phyloP scores from a whole-genome alignment of 2,329 filamentous ascomycete species.

The Ophiosphaerella korrae region DNA sequence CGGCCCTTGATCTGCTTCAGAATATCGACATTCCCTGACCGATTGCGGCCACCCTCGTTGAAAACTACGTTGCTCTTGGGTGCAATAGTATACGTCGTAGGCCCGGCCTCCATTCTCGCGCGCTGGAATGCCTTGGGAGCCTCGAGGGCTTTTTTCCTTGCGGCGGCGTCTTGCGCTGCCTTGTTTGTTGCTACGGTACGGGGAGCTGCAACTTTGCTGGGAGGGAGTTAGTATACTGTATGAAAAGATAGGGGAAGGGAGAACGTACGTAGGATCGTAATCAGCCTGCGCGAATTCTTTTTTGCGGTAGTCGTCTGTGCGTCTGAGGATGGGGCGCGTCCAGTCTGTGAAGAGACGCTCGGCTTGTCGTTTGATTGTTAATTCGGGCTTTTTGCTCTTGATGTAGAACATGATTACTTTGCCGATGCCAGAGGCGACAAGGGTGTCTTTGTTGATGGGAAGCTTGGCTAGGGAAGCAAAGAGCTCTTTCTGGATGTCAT shows the following conservation, averaged over 20 bases:
- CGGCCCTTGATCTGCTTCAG: conserved; percentile 37
- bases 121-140: conserved; percentile 61
- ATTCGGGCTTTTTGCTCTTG: conserved; percentile 87
- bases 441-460: conserved; percentile 86
- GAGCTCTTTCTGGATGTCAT: conserved; percentile 95
- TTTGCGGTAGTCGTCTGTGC: conserved; percentile 94
- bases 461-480: conserved; percentile 80
- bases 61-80: conserved; percentile 60
- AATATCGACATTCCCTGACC: conserved; percentile 36
- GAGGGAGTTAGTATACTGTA: not conserved
- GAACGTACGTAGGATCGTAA: conserved; percentile 62
- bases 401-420: conserved; percentile 98
- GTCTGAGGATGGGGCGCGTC: conserved; percentile 91
- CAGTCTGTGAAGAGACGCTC: conserved; percentile 93
- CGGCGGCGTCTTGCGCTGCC: conserved; percentile 36
- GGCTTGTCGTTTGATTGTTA: conserved; percentile 88
- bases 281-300: conserved; percentile 67
- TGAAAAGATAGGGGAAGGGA: not conserved
- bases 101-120: conserved; percentile 63
- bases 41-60: conserved; percentile 35
- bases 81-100: conserved; percentile 66
- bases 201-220: conserved; percentile 30
- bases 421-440: conserved; percentile 90
- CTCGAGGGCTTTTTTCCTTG: conserved; percentile 57
- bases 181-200: conserved; percentile 38